Conservation (phyloP, 345 rosid genomes). For the Aurinia saxatilis region DNA sequence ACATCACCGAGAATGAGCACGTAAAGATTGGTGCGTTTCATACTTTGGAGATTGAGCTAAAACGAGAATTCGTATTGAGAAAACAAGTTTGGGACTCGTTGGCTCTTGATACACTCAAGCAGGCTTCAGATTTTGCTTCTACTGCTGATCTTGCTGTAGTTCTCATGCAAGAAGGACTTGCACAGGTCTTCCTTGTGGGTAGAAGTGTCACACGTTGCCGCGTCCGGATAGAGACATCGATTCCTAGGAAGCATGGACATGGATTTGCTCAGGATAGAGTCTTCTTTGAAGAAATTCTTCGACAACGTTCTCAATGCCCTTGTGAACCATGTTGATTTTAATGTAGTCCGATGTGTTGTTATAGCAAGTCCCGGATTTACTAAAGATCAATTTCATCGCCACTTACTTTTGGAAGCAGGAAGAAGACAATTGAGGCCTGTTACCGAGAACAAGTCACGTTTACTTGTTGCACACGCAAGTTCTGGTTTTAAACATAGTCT, state of each 20-base stretch:
- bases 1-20: constrained; percentile 67
- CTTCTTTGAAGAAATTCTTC: constrained; percentile 81
- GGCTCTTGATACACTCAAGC: constrained; percentile 67
- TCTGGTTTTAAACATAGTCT: constrained; percentile 96
- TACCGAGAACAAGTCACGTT: constrained; percentile 83
- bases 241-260: constrained; percentile 98
- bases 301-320: constrained; percentile 90
- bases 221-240: constrained; percentile 74
- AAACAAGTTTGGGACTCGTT: constrained; percentile 86
- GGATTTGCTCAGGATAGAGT: constrained; percentile 79
- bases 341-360: constrained; percentile 83
- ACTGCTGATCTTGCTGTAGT: constrained; percentile 90
- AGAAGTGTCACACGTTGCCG: constrained; percentile 77
- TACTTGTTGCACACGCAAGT: constrained; percentile 73
- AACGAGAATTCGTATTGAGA: constrained; percentile 77
- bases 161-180: constrained; percentile 97
- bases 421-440: constrained; percentile 76
- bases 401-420: constrained; percentile 86
- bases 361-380: constrained; percentile 98
- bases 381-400: constrained; percentile 94
- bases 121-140: constrained; percentile 89
- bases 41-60: constrained; percentile 74
- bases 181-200: constrained; percentile 70
- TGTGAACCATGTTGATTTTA: constrained; percentile 78
- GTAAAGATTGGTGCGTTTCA: constrained; percentile 96